Evolutionary conservation across 164 flowering plant species (phyloP).

Genomic region (Berberis thunbergii): DNA sequence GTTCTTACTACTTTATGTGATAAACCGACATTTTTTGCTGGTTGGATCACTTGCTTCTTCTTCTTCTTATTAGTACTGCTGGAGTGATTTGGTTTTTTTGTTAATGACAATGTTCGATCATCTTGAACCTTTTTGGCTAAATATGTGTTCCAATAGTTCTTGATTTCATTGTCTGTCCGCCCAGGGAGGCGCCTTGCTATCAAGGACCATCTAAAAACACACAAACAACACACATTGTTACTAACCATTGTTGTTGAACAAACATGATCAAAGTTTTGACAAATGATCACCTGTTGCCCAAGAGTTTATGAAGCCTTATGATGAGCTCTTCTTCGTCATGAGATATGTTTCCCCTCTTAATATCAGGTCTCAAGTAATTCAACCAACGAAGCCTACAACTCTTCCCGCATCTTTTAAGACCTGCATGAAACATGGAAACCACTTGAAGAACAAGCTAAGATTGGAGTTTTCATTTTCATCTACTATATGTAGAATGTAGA

Average conservation of each 20-base stretch:
- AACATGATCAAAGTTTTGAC: background rate
- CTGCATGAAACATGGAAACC: conserved; percentile 8
- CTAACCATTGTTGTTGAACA: background rate
- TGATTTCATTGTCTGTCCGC: conserved; percentile 28
- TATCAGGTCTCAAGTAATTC: conserved; percentile 30
- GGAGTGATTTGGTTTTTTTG: background rate
- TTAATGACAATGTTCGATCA: background rate
- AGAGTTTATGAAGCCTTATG: conserved; percentile 23
- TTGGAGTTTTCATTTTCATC: background rate
- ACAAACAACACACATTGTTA: background rate
- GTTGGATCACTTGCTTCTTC: background rate
- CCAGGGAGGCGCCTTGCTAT: conserved; percentile 25
- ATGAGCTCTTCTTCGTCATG: conserved; percentile 30
- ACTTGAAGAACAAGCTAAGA: background rate
- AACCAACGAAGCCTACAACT: conserved; percentile 27
- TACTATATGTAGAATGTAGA: no score
- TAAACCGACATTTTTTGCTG: background rate
- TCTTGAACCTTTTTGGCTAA: conserved; percentile 14
- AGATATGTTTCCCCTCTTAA: conserved; percentile 27
- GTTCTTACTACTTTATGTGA: conserved; percentile 6
- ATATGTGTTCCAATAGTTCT: conserved; percentile 27
- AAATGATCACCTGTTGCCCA: conserved; percentile 22
- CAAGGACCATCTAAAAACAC: conserved; percentile 18
- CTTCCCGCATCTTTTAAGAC: conserved; percentile 26
- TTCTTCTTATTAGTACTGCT: background rate